Conservation (phyloP, 306 rosid genomes). For the Begonia peltatifolia region DNA sequence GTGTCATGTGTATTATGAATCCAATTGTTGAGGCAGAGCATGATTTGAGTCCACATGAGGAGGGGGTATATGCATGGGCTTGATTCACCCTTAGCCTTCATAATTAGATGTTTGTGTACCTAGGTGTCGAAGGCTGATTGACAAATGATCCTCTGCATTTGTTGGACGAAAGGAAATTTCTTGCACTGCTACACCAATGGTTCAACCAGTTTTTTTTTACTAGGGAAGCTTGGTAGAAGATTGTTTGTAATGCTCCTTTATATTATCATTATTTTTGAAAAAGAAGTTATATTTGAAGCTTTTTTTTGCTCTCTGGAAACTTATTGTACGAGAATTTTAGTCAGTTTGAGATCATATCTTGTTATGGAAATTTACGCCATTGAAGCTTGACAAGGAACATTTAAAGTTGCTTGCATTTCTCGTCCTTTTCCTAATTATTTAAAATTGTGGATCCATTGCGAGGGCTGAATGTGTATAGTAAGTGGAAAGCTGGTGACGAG, state of each 20-base stretch:
- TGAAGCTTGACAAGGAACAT: too few relatives aligned
- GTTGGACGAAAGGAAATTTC: slow-evolving; percentile 2
- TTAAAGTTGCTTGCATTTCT: background rate
- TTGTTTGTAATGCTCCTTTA: slow-evolving; percentile 11
- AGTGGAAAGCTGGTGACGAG: too few relatives aligned
- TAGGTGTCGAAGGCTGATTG: background rate
- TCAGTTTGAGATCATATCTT: slow-evolving; percentile 8
- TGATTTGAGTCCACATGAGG: too few relatives aligned
- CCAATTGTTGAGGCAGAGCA: background rate
- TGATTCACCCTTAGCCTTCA: too few relatives aligned
- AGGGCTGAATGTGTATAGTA: too few relatives aligned
- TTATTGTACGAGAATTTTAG: slow-evolving; percentile 14
- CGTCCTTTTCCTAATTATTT: too few relatives aligned
- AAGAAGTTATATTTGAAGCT: slow-evolving; percentile 6
- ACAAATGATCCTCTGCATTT: background rate
- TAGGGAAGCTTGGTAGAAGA: slow-evolving; percentile 7
- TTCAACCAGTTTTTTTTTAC: slow-evolving; percentile 5
- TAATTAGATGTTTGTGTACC: background rate
- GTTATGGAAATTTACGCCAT: background rate
- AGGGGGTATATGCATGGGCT: too few relatives aligned
- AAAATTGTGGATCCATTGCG: too few relatives aligned
- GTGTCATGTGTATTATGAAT: background rate
- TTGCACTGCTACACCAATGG: slow-evolving; percentile 6
- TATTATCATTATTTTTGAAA: background rate
- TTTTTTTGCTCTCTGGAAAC: slow-evolving; percentile 3